phyloP scores from a whole-genome alignment of 768 basidiomycete genomes.

The Hydnomerulius pinastri region DNA sequence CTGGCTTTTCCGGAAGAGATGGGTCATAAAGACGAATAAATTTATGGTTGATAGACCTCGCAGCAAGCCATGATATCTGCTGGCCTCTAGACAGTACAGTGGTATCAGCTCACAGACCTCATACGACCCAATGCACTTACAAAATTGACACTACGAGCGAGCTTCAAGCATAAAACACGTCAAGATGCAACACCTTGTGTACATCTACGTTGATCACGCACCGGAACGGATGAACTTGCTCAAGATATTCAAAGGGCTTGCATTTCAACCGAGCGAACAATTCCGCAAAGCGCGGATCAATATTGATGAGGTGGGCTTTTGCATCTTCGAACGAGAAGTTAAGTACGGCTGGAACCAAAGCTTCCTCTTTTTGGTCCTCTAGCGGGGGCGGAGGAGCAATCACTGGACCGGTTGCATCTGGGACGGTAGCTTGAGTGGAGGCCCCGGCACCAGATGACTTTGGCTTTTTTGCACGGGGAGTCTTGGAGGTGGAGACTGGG shows the following conservation, averaged over 20 bases:
- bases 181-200: background rate
- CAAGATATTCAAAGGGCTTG: slow-evolving; percentile 74
- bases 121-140: slow-evolving; percentile 38
- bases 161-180: slow-evolving; percentile 34
- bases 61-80: slow-evolving; percentile 87
- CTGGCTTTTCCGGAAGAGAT: slow-evolving; percentile 66
- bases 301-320: slow-evolving; percentile 64
- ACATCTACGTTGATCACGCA: slow-evolving; percentile 26
- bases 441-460: background rate
- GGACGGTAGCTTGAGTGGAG: background rate
- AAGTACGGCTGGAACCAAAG: slow-evolving; percentile 67
- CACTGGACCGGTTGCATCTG: background rate
- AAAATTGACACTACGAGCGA: slow-evolving; percentile 74
- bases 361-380: slow-evolving; percentile 8
- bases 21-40: slow-evolving; percentile 79
- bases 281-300: slow-evolving; percentile 70
- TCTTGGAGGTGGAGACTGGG: background rate
- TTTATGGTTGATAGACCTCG: slow-evolving; percentile 76
- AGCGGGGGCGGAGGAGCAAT: slow-evolving; percentile 7
- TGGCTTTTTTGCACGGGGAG: slow-evolving; percentile 4
- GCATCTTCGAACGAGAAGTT: slow-evolving; percentile 80
- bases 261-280: slow-evolving; percentile 68
- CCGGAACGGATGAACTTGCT: slow-evolving; percentile 84
- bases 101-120: background rate
- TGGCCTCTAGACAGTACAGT: slow-evolving; percentile 49